Evolutionary conservation across 371 early-diverging fungal genomes (phyloP), one percentile per base, ranked within the genome.

Genomic region (Actinomucor elegans): DNA sequence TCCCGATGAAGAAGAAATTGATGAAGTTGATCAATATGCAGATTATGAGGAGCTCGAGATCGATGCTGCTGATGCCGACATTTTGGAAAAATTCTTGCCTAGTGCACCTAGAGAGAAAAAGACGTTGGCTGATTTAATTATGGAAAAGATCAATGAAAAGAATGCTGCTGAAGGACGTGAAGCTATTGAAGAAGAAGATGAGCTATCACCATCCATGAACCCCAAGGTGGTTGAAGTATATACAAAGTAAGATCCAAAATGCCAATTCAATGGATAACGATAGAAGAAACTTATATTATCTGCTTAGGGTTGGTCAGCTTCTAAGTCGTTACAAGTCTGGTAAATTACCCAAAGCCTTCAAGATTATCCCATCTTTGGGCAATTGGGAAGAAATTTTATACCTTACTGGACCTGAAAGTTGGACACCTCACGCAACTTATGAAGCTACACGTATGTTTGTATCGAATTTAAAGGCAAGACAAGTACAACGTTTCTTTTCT

Each of bases 331-430:
- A 98, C 84, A 93, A 90, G 64, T 94, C 95, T 17, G 98, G 99
- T 32, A 91, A 90, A 64, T 79, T 98, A 48, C 99, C 99, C 55
- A 97, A 97, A 68, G 94, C 97, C 14, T 99, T 99, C 88, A 99
- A 99, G 79, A 93, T 99, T 56, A 93, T 98, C 46, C 97, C 99
- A 8, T 86, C 93, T 9, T 79, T 99, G 23, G 73, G 79, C 40
- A 93, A 98, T 79, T 99, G 99, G 99, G 96, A 97, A 69, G 94
- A 98, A 57, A 85, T 98, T 32, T 71, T 99, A 54, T 89, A 88
- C 63, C 69, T 95, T 24, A 99, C 99, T 2, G 77, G 77, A 23
- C 99, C 99, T 3, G 89, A 90, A 34, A 78, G 78, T 24, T 99
- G 99, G 99, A 94, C 98, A 8, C 94, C 98, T 12, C 90, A 97